Conservation (phyloP, 306 rosid species). For the Rosa chinensis region DNA sequence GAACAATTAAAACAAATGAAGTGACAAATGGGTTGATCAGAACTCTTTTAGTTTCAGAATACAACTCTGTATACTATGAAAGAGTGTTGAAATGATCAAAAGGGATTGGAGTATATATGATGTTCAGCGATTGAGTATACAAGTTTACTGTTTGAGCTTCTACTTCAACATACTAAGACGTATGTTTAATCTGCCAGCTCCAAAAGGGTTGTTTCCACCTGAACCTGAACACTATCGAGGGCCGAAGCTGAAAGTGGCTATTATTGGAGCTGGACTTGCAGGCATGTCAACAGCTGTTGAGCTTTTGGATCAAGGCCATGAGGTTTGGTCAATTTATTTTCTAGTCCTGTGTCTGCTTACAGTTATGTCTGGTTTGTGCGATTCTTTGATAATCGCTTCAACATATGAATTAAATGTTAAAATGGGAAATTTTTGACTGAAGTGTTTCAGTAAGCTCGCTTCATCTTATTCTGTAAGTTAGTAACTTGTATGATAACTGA, state of each 20-base stretch:
- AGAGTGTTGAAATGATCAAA: background rate
- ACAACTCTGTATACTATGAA: background rate
- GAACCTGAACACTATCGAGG: slow-evolving; percentile 93
- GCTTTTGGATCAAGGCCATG: slow-evolving; percentile 97
- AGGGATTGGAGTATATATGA: background rate
- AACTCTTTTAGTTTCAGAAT: background rate
- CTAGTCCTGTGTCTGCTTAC: background rate
- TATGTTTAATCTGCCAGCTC: slow-evolving; percentile 58
- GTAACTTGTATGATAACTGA: slow-evolving; percentile 14
- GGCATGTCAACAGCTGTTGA: slow-evolving; percentile 99
- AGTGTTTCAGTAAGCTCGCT: background rate
- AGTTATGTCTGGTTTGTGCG: background rate
- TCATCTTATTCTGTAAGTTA: background rate
- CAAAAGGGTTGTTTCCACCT: slow-evolving; percentile 94
- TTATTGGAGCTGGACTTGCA: slow-evolving; percentile 96
- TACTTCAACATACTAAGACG: slow-evolving; percentile 23
- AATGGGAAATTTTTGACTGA: slow-evolving; percentile 4
- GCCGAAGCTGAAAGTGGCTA: slow-evolving; percentile 95
- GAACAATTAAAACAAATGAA: background rate
- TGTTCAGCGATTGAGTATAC: background rate
- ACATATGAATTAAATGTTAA: background rate
- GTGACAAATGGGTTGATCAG: background rate
- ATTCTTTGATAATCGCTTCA: background rate
- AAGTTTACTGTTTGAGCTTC: background rate
- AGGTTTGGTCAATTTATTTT: slow-evolving; percentile 51